Conservation (phyloP, 441 rosid species). For the Erodium texanum region DNA sequence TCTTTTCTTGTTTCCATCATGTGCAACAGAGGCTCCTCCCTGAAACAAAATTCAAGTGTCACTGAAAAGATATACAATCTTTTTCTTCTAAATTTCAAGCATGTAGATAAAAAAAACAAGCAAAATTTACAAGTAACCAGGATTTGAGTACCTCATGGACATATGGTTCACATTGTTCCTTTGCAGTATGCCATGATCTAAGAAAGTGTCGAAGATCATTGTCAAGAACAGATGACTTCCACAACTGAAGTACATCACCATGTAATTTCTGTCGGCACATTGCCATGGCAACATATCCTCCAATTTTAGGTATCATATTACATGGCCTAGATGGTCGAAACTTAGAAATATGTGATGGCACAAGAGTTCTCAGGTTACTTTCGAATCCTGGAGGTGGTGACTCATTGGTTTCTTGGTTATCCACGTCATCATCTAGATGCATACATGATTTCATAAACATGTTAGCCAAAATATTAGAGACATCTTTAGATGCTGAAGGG, state of each 20-base stretch:
- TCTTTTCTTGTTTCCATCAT: slow-evolving; percentile 20
- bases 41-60: slow-evolving; percentile 21
- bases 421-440: slow-evolving; percentile 26
- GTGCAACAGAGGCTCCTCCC: slow-evolving; percentile 23
- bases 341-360: slow-evolving; percentile 31
- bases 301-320: slow-evolving; percentile 40
- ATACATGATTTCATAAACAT: slow-evolving; percentile 38
- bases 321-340: slow-evolving; percentile 34
- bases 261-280: slow-evolving; percentile 79
- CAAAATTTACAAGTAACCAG: slow-evolving; percentile 4
- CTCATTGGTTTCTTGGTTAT: slow-evolving; percentile 38
- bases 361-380: slow-evolving; percentile 20
- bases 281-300: slow-evolving; percentile 57
- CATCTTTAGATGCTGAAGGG: slow-evolving; percentile 29
- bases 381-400: slow-evolving; percentile 68
- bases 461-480: slow-evolving; percentile 30
- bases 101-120: neutral
- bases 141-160: slow-evolving; percentile 24
- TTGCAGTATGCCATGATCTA: slow-evolving; percentile 25
- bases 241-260: slow-evolving; percentile 51
- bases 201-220: slow-evolving; percentile 36
- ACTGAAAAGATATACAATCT: neutral
- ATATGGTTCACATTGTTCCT: slow-evolving; percentile 18
- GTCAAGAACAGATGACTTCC: slow-evolving; percentile 44
- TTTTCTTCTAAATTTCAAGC: neutral